These are phyloP conservation scores for Kondoa malvinella DNA, from an alignment of 768 basidiomycete species.

Conservation along the genomic window DNA sequence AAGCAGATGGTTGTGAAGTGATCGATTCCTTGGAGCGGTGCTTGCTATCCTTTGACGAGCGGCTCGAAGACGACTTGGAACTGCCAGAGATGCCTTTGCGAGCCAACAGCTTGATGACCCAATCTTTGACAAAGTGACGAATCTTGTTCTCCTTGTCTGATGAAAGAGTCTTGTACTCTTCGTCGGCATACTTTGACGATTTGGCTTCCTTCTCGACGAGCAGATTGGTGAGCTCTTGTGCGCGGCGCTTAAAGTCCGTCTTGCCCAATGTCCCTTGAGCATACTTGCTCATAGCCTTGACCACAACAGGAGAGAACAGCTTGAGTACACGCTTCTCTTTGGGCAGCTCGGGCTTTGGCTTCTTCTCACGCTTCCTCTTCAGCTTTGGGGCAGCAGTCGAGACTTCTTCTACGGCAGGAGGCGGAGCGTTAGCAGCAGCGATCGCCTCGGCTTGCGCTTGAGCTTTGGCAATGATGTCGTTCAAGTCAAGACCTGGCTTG, in stretches of 20 bases:
- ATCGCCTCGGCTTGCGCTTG: conserved; percentile 22
- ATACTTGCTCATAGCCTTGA: conserved; percentile 83
- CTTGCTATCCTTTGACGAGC: background rate
- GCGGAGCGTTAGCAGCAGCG: conserved; percentile 22
- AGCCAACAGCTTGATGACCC: conserved; percentile 47
- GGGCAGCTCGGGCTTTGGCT: conserved; percentile 13
- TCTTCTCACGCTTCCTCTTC: conserved; percentile 38
- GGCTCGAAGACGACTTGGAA: background rate
- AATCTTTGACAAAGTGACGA: conserved; percentile 84
- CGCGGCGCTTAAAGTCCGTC: conserved; percentile 82
- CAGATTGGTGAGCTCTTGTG: conserved; percentile 77
- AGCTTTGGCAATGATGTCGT: conserved; percentile 34
- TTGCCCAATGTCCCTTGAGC: conserved; percentile 49
- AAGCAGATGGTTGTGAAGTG: background rate
- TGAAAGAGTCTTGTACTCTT: conserved; percentile 52
- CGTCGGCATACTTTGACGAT: conserved; percentile 57
- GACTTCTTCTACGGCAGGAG: conserved; percentile 17
- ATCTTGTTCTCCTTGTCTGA: conserved; percentile 79
- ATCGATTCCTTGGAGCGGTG: background rate
- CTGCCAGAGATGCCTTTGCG: conserved; percentile 18
- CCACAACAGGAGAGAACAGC: conserved; percentile 74
- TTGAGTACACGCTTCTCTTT: conserved; percentile 65
- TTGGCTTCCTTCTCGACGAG: conserved; percentile 95
- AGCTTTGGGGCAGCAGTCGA: conserved; percentile 12
- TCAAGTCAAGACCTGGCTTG: conserved; percentile 13